Conservation (phyloP, 805 yeast species). For the Saccharomycopsis olivae region DNA sequence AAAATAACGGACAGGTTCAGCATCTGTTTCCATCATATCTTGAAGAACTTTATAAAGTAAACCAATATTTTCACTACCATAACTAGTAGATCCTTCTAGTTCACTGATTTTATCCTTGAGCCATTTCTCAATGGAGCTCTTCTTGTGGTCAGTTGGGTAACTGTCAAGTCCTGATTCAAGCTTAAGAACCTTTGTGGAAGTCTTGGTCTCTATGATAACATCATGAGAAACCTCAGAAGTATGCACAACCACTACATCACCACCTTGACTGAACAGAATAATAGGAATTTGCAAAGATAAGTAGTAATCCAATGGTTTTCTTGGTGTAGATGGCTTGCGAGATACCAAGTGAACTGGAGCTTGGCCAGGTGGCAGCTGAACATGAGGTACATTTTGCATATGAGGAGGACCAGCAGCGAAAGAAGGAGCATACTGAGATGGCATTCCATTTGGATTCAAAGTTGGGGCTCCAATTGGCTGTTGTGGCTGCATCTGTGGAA, state of each 20-base stretch:
- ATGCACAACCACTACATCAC: too few species aligned
- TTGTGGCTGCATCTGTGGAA: too few species aligned
- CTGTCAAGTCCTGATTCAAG: constrained; percentile 6
- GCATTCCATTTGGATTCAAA: too few species aligned
- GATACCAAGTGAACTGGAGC: not conserved
- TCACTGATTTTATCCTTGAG: constrained; percentile 4
- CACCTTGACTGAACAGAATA: constrained; percentile 8
- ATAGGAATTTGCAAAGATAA: constrained; percentile 13
- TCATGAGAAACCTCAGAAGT: too few species aligned
- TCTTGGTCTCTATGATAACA: too few species aligned
- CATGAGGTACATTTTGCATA: not conserved
- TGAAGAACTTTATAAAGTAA: constrained; percentile 12
- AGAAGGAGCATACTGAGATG: too few species aligned
- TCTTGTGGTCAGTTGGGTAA: constrained; percentile 17
- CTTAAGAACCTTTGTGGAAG: constrained; percentile 6
- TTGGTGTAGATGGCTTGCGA: not conserved
- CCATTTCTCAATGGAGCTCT: constrained; percentile 15
- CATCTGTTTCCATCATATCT: constrained; percentile 4
- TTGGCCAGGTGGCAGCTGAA: not conserved
- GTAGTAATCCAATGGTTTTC: constrained; percentile 13
- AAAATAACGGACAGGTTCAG: constrained; percentile 1
- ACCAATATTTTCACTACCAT: constrained; percentile 6
- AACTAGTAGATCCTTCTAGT: not conserved
- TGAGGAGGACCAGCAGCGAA: too few species aligned
- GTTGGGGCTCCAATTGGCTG: too few species aligned